These are phyloP conservation scores for Sporothrix humicola DNA, from an alignment of 2,329 filamentous ascomycete species.

Conservation along the genomic window DNA sequence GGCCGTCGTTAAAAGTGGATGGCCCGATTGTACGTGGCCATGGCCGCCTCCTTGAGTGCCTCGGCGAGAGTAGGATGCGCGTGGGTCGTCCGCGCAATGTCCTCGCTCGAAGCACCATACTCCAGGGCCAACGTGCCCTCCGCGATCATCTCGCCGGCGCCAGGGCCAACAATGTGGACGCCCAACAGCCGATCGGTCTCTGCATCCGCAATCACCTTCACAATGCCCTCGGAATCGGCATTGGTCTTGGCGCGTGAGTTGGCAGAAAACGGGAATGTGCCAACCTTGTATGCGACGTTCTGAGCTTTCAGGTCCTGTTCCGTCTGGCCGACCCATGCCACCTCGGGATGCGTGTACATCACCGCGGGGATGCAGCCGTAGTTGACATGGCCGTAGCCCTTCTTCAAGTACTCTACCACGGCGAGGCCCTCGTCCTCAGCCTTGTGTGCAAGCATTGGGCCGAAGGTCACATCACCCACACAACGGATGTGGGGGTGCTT, in stretches of 20 bases:
- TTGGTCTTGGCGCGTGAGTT: slow-evolving; percentile 99
- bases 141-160: slow-evolving; percentile 99
- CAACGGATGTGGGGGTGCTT: slow-evolving; percentile 97
- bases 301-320: slow-evolving; percentile 93
- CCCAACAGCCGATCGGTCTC: slow-evolving; percentile 96
- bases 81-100: slow-evolving; percentile 93
- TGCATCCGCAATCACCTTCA: slow-evolving; percentile 96
- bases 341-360: slow-evolving; percentile 99
- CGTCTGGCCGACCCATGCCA: slow-evolving; percentile 97
- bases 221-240: slow-evolving; percentile 90
- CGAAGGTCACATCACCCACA: slow-evolving; percentile 94
- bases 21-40: slow-evolving; percentile 93
- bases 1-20: slow-evolving; percentile 78
- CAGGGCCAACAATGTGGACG: slow-evolving; percentile 94
- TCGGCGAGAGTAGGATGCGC: slow-evolving; percentile 95
- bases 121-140: slow-evolving; percentile 94
- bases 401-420: slow-evolving; percentile 95
- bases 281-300: slow-evolving; percentile 89
- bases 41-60: slow-evolving; percentile 99
- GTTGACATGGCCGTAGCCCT: slow-evolving; percentile 98
- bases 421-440: slow-evolving; percentile 97
- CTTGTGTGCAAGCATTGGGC: slow-evolving; percentile 99
- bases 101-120: slow-evolving; percentile 94
- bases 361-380: slow-evolving; percentile 96
- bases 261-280: slow-evolving; percentile 95